Evolutionary conservation across 371 early-diverging fungal genomes (phyloP).

Genomic region (Nematocida sp.): DNA sequence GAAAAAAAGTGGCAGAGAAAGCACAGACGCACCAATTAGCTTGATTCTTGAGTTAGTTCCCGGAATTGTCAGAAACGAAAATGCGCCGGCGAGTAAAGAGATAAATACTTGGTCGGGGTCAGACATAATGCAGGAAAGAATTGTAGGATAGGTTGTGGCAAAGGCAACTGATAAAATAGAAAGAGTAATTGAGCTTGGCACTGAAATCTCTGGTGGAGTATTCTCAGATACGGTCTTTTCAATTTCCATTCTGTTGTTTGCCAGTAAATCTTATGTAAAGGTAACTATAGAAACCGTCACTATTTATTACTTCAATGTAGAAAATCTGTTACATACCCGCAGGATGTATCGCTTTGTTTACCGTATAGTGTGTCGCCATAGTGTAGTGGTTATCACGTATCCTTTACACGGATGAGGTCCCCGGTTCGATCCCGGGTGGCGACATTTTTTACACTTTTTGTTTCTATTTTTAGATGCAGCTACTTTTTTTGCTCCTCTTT

Average conservation of each 20-base stretch:
- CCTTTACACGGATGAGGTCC: slow-evolving; percentile 72
- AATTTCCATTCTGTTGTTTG: not conserved
- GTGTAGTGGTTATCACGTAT: slow-evolving; percentile 72
- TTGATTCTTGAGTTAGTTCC: slow-evolving; percentile 29
- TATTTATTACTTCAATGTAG: not conserved
- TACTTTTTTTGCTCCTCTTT: not conserved
- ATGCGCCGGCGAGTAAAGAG: slow-evolving; percentile 11
- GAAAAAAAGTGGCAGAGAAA: slow-evolving; percentile 26
- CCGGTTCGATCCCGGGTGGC: slow-evolving; percentile 71
- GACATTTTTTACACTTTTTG: slow-evolving; percentile 58
- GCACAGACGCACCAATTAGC: not conserved
- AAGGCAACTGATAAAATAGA: slow-evolving; percentile 14
- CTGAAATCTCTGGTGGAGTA: not conserved
- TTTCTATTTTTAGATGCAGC: not conserved
- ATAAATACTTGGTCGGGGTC: slow-evolving; percentile 38
- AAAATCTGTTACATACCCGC: too few species aligned
- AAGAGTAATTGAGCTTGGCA: slow-evolving; percentile 18
- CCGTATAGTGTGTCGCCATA: slow-evolving; percentile 60
- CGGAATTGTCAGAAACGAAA: slow-evolving; percentile 17
- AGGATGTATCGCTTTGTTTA: not conserved
- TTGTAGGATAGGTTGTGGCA: slow-evolving; percentile 6
- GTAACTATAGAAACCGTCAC: not conserved
- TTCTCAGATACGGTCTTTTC: not conserved
- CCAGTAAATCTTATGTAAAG: not conserved
- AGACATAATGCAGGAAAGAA: slow-evolving; percentile 45